phyloP scores from a whole-genome alignment of 345 rosid species.

The Eucalyptus viminalis region DNA sequence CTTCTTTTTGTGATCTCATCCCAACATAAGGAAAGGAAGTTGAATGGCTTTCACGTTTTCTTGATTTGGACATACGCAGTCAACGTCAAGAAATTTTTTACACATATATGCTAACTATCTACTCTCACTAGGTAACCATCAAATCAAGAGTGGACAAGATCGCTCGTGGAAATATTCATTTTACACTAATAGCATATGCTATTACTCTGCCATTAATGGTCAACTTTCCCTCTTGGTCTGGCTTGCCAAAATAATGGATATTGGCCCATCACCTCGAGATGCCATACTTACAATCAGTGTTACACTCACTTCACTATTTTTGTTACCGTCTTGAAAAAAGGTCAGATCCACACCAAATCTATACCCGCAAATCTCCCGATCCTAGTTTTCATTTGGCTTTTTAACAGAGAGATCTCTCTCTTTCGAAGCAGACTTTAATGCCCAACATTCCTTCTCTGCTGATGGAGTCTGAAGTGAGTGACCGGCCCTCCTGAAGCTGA shows the following conservation, averaged over 20 bases:
- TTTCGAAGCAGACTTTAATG: neutral
- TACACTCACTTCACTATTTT: neutral
- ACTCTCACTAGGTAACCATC: neutral
- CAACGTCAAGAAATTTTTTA: neutral
- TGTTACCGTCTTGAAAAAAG: neutral
- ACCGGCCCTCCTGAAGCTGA: neutral
- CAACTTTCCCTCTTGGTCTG: neutral
- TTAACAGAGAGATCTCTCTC: neutral
- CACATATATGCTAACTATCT: neutral
- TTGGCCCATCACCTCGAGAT: neutral
- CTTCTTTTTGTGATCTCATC: neutral
- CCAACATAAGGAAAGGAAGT: neutral
- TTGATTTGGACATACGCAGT: neutral
- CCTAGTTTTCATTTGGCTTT: neutral
- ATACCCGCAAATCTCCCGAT: neutral
- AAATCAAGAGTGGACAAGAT: neutral
- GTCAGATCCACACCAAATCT: neutral
- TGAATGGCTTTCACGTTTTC: neutral
- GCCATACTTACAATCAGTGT: neutral
- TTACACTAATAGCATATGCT: neutral
- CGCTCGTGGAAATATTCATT: neutral
- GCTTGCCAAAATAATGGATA: neutral
- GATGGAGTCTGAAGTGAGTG: neutral
- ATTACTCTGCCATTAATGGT: neutral
- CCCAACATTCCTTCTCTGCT: neutral